Base-by-base conservation (phyloP, 495 filamentous ascomycete genomes). In the Podospora conica region DNA sequence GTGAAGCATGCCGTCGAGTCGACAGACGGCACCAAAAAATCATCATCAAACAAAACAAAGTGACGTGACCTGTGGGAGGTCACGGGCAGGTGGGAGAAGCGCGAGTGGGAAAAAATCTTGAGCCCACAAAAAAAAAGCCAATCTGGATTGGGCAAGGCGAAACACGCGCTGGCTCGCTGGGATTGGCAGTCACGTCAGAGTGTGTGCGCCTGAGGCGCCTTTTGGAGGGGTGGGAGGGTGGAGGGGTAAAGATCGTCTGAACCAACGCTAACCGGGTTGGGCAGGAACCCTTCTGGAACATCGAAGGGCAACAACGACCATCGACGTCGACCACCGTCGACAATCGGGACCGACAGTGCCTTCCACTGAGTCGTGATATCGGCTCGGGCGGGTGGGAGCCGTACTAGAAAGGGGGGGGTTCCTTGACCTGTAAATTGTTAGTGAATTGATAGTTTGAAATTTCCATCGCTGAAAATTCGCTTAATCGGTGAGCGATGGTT, bases 11-110 rank as follows among this genome's bases (percentile, higher is more conserved):
- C 9, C 9, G 5, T 61, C 24, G 15, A 25, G 53, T 40, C 61
- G 54, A 63, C 53, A 15, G 54, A 63, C 53, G 6, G 20, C 59
- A 61, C 18, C 29, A 27, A 53, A 61, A 53, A 61, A 29, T 55
- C 48, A 33, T 24, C 21, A 24, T 18, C 12, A 55, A 28, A 24
- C 23, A 55, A 63, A 59, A 31, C 22, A 63, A 63, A 55, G 40
- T 48, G 40, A 48, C 40, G 40, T 48, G 40, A 48, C 40, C 18
- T 48, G 40, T n/a, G n/a, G n/a, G n/a, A n/a, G n/a, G n/a, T n/a
- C n/a, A n/a, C n/a, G n/a, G n/a, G n/a, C 15, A 48, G 40, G 18
- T 8, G 40, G 33, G 33, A 6, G 33, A n/a, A 48, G 15, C 18
- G 33, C 10, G 29, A 31, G 29, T 31, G 29, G 29, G 29, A 31